phyloP scores from a whole-genome alignment of 768 basidiomycete genomes.

The Xerocomellus dryophilus region DNA sequence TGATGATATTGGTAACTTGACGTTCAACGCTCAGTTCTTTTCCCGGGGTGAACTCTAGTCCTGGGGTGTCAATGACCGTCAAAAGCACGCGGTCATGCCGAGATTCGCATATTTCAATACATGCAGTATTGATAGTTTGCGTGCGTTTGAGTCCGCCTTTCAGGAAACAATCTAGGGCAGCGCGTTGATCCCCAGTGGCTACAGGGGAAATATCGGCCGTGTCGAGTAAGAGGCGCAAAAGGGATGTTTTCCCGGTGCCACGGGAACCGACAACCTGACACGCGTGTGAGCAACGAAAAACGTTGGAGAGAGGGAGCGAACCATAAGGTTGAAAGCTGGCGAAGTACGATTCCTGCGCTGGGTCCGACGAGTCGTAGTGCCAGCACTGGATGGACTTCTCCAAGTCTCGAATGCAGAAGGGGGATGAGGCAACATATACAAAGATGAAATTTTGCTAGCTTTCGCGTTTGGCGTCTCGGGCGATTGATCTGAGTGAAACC shows the following conservation, averaged over 20 bases:
- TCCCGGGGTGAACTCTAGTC: constrained; percentile 71
- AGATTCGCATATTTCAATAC: constrained; percentile 81
- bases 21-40: constrained; percentile 76
- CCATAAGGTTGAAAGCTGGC: constrained; percentile 87
- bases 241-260: constrained; percentile 82
- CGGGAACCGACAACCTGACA: constrained; percentile 72
- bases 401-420: constrained; percentile 63
- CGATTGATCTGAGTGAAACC: constrained; percentile 41
- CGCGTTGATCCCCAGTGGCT: constrained; percentile 72
- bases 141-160: constrained; percentile 60
- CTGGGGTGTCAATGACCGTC: constrained; percentile 84
- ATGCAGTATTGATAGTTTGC: constrained; percentile 60
- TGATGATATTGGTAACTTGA: constrained; percentile 70
- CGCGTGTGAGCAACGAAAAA: constrained; percentile 2
- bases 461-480: constrained; percentile 26
- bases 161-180: constrained; percentile 62
- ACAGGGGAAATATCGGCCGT: constrained; percentile 79
- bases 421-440: constrained; percentile 61
- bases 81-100: constrained; percentile 75
- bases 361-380: constrained; percentile 46
- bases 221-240: constrained; percentile 75
- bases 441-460: constrained; percentile 57
- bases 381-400: constrained; percentile 38
- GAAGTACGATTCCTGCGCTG: constrained; percentile 64
- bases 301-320: constrained; percentile 28